phyloP scores from a whole-genome alignment of 768 basidiomycete genomes.

The Gloeostereum incarnatum region DNA sequence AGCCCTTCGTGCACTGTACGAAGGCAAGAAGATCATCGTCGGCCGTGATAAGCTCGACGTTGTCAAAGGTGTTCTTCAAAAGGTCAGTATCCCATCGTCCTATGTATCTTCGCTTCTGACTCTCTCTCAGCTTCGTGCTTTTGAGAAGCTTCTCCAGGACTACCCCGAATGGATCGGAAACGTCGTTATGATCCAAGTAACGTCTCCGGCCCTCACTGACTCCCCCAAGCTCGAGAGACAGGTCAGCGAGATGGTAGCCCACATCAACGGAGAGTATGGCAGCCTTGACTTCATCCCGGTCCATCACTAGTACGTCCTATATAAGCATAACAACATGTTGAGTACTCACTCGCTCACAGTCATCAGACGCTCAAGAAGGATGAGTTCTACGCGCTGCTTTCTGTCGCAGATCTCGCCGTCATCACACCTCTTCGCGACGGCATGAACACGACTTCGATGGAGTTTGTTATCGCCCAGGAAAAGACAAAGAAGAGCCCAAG shows the following conservation, averaged over 20 bases:
- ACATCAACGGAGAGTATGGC: constrained; percentile 94
- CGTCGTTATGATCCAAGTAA: constrained; percentile 85
- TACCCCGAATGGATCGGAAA: constrained; percentile 96
- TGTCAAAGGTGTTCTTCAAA: constrained; percentile 97
- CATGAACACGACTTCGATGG: constrained; percentile 99
- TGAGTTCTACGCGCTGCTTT: constrained; percentile 93
- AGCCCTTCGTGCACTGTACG: constrained; percentile 74
- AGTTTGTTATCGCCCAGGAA: constrained; percentile 93
- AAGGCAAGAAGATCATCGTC: constrained; percentile 97
- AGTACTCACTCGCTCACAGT: constrained; percentile 27
- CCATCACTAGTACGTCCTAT: constrained; percentile 81
- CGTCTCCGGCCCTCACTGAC: constrained; percentile 86
- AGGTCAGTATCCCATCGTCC: constrained; percentile 33
- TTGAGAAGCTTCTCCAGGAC: constrained; percentile 86
- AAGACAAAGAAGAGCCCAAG: constrained; percentile 76
- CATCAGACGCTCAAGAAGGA: constrained; percentile 97
- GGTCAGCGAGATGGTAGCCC: constrained; percentile 88
- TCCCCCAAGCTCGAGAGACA: constrained; percentile 90
- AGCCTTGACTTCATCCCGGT: constrained; percentile 93
- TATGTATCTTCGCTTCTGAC: neutral
- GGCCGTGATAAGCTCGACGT: constrained; percentile 96
- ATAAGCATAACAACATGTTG: neutral
- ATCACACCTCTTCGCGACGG: constrained; percentile 95
- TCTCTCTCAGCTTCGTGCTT: constrained; percentile 68
- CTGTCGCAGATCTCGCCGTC: constrained; percentile 88